Percentiles rank a stretch among this genome's conserved stretches.
Conservation (phyloP, 768 basidiomycete species). For the Lyophyllum shimeji region DNA sequence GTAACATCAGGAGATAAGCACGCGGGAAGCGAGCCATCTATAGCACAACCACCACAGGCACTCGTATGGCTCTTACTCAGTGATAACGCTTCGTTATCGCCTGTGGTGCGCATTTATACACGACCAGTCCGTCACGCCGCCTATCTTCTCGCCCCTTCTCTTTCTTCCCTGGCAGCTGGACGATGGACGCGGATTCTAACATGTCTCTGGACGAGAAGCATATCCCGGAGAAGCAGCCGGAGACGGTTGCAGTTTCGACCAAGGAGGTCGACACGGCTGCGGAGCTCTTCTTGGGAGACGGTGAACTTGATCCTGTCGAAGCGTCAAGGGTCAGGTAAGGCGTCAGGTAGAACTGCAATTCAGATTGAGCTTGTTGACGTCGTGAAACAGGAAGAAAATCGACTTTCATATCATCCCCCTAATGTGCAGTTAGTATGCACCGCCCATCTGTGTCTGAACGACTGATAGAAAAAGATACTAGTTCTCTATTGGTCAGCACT, state of each 20-base stretch:
- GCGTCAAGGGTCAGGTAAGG: slow-evolving; percentile 49
- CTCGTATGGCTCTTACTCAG: neutral
- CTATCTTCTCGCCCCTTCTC: neutral
- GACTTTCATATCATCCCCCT: slow-evolving; percentile 66
- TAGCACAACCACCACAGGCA: neutral
- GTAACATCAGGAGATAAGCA: neutral
- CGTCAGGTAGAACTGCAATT: neutral
- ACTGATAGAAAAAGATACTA: slow-evolving; percentile 17
- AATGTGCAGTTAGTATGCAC: slow-evolving; percentile 58
- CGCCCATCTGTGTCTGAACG: neutral
- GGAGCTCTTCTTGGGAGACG: slow-evolving; percentile 47
- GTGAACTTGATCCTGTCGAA: slow-evolving; percentile 52
- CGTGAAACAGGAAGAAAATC: slow-evolving; percentile 50
- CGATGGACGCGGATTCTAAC: neutral
- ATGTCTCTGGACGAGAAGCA: slow-evolving; percentile 19
- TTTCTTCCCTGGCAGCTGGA: too few species aligned
- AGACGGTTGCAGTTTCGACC: slow-evolving; percentile 38
- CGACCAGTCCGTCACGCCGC: neutral
- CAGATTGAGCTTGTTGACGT: neutral
- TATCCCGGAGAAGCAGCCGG: slow-evolving; percentile 27
- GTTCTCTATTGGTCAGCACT: slow-evolving; percentile 52
- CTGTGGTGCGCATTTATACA: slow-evolving; percentile 1
- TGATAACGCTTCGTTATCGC: neutral
- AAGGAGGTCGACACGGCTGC: slow-evolving; percentile 64
- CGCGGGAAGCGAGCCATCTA: neutral